Base-by-base conservation (phyloP, 2,329 filamentous ascomycete species). In the Volutella citrinella region DNA sequence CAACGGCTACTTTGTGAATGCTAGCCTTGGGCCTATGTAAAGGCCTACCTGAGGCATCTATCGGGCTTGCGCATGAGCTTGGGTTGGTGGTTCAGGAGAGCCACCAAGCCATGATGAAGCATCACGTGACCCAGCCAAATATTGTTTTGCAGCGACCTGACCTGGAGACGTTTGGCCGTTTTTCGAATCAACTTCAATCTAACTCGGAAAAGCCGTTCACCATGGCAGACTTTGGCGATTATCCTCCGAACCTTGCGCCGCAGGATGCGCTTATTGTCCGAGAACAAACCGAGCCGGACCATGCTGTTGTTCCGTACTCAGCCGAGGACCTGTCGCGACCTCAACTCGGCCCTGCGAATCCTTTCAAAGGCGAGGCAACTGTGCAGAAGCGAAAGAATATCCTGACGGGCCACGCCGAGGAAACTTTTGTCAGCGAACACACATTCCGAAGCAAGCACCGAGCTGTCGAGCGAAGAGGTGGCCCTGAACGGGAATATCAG, bases 401-500 rank as follows among this genome's bases (percentile, higher is more conserved):
- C 2, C 73, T 87, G 10, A 96, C 93, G 0, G 93, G 93, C 10
- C 84, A 78, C 52, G 93, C 93, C 3, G 78, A 93, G 49, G 91
- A 98, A 63, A 89, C 86, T 0, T 86, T 79, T 49, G 80, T 98
- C 45, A 95, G 87, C 60, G 93, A 97, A 55, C 80, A 91, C 45
- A 89, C 87, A 1, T 98, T 98, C 59, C 80, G 87, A 49, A 79
- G 78, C 54, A 89, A 93, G 46, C 90, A 96, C 58, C 83, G 88
- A 37, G 89, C 88, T 3, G 77, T 93, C 40, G 83, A 91, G 58
- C 76, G 84, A 43, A 78, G 52, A 59, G 82, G 64, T 46, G 75
- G 78, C 43, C 63, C 76, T 1, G 69, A 72, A 47, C 62, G 74
- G 34, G 75, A 82, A 50, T 70, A 71, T 42, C 70, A 76, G 49